Evolutionary conservation across 345 rosid genomes (phyloP), one percentile per base, ranked within the genome.

Genomic region (Fremontodendron californicum): DNA sequence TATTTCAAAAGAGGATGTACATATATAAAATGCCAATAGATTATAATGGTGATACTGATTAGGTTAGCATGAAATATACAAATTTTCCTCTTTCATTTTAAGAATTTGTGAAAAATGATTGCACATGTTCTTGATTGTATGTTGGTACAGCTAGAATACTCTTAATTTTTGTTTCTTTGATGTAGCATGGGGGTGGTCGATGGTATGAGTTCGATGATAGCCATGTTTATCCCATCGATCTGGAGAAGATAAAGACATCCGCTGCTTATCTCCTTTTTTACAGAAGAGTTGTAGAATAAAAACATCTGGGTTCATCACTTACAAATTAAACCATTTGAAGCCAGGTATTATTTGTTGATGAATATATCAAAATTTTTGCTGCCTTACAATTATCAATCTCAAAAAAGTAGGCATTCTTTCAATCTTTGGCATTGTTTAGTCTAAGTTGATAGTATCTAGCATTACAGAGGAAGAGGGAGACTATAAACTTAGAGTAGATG

Each of bases 181-280:
- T 83, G 83, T 79, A 96, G 99, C 97, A 91, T 71, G 99, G 98
- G 74, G 90, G 89, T 75, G 93, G 89, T 77, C 84, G 76, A 77
- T 96, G 99, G 99, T 93, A 92, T 23, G 95, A 93, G 80, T 96
- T 96, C 48, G 98, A 93, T 60, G 99, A 96, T 83, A 92, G 94
- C 82, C 91, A 81, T 43, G 99, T 96, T 73, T 67, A 70, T 78
- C 88, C 87, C 37, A 88, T 93, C 75, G 72, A 88, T 83, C 87
- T 79, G 83, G 96, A 96, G 73, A 93, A 92, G 85, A 91, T 96
- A 80, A 96, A 92, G 86, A 90, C 94, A 43, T 89, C 97, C 0
- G 98, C 99, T 57, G 99, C 97, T 42, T 96, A 93, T 77, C 98
- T 93, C 86, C 90, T 96, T 55, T 96, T 96, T 87, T 92, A 92